Percentiles rank a stretch among this genome's conserved stretches.
phyloP scores from a whole-genome alignment of 169 alveolate genomes.

The Perkinsus marinus region DNA sequence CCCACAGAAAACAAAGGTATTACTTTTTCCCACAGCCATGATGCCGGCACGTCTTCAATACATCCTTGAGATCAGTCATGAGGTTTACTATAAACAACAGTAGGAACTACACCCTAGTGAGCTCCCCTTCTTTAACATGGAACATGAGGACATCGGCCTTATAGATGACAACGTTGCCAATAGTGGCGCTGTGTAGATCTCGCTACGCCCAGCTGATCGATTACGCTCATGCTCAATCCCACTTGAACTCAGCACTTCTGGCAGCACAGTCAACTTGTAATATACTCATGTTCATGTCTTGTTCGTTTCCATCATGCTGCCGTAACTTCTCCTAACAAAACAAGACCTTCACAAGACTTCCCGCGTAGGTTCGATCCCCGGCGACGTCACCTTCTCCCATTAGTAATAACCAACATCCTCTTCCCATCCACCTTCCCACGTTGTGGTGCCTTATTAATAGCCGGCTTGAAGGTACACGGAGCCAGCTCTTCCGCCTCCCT shows the following conservation, averaged over 20 bases:
- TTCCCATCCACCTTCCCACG: background rate
- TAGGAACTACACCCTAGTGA: background rate
- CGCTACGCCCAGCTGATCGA: too few species aligned
- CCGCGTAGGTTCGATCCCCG: background rate
- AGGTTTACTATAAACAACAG: background rate
- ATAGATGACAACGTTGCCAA: too few species aligned
- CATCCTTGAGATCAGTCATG: background rate
- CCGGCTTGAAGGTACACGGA: background rate
- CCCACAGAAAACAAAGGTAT: too few species aligned
- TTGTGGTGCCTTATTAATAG: background rate
- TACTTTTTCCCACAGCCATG: background rate
- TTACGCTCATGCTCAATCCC: too few species aligned
- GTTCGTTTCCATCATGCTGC: too few species aligned
- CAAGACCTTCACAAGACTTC: too few species aligned
- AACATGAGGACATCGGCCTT: too few species aligned
- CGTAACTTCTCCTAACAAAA: too few species aligned
- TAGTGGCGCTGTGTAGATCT: too few species aligned
- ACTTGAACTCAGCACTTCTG: background rate
- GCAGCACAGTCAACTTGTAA: background rate
- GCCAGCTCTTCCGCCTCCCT: background rate
- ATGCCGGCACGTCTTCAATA: background rate
- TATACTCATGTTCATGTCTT: background rate
- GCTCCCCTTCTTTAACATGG: too few species aligned
- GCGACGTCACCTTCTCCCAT: background rate
- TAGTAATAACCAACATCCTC: background rate